Conservation (phyloP, 306 rosid species). For the Gillenia trifoliata region DNA sequence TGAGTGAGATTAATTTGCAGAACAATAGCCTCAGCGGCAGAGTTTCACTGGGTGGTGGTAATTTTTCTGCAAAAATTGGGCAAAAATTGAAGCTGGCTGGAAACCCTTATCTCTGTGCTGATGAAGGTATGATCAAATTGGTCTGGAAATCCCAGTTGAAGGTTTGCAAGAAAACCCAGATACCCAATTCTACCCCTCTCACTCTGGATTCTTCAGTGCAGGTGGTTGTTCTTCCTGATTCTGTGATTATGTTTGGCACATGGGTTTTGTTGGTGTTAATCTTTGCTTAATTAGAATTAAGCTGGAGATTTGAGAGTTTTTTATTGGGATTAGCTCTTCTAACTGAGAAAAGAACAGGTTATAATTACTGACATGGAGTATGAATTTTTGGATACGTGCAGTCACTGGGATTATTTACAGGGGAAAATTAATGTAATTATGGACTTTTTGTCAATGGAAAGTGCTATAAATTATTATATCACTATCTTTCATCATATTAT, state of each 20-base stretch:
- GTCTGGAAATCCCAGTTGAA: conserved; percentile 12
- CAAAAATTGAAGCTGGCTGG: conserved; percentile 52
- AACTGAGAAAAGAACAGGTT: conserved; percentile 2
- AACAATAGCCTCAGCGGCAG: conserved; percentile 73
- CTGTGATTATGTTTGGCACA: neutral
- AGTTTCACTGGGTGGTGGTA: conserved; percentile 30
- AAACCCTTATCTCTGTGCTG: conserved; percentile 58
- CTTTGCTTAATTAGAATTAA: conserved; percentile 21
- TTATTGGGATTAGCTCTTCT: neutral
- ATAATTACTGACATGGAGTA: neutral
- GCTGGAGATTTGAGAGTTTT: neutral
- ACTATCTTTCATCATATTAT: neutral
- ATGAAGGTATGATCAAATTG: conserved; percentile 16
- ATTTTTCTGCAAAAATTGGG: conserved; percentile 27
- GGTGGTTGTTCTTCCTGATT: conserved; percentile 26
- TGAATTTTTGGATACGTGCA: conserved; percentile 1
- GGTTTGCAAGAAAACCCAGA: conserved; percentile 32
- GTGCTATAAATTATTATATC: conserved; percentile 6
- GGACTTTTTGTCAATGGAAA: conserved; percentile 7
- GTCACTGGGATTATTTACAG: conserved; percentile 3
- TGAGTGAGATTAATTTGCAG: conserved; percentile 66
- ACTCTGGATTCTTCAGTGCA: conserved; percentile 25
- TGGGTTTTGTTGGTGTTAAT: conserved; percentile 18
- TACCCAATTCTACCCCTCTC: conserved; percentile 36
- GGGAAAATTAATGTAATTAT: conserved; percentile 6